Evolutionary conservation across 2,329 filamentous ascomycete species (phyloP), one percentile per base, ranked within the genome.

Genomic region (Paracorniculantispora psalliotae): DNA sequence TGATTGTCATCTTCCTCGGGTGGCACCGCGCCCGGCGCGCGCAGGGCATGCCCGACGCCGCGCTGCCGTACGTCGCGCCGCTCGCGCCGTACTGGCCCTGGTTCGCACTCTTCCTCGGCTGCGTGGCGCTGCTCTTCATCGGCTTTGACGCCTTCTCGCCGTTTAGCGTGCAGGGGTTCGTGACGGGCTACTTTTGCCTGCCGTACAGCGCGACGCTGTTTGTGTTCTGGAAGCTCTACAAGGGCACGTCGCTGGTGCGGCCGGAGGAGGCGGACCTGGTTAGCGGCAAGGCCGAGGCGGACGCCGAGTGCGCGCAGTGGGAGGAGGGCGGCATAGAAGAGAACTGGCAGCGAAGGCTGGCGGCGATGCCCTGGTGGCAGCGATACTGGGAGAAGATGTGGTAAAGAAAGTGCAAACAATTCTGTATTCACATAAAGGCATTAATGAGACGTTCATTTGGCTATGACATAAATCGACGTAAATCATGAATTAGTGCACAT

Each of bases 231-330:
- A 92, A 91, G 72, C 9, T 88, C 1, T 59, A 82, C 63, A 83
- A 87, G 70, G 79, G 77, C 67, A 89, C 86, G 0, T 84, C 80
- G 63, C 77, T 81, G 61, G 71, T 80, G 54, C 76, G 74, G 49
- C 76, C 83, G 1, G 72, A 79, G 21, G 81, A 88, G 55, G 79
- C 85, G 0, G 87, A 91, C 68, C 70, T 90, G 46, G 67, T 80
- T 30, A 81, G 81, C 37, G 86, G 87, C 60, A 74, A 89, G 60
- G 81, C 81, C 7, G 87, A 89, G 70, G 83, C 88, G 62, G 86
- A 88, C 57, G 82, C 83, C 62, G 75, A 77, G 68, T 77, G 75
- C 63, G 65, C 69, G 19, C 67, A 73, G 47, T 77, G 75, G 75
- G 75, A 77, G 60, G 74, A 77, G 63, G 75, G 75, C 7, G 75